Evolutionary conservation across 2,329 filamentous ascomycete genomes (phyloP).

Genomic region (Pseudogymnoascus pannorum): DNA sequence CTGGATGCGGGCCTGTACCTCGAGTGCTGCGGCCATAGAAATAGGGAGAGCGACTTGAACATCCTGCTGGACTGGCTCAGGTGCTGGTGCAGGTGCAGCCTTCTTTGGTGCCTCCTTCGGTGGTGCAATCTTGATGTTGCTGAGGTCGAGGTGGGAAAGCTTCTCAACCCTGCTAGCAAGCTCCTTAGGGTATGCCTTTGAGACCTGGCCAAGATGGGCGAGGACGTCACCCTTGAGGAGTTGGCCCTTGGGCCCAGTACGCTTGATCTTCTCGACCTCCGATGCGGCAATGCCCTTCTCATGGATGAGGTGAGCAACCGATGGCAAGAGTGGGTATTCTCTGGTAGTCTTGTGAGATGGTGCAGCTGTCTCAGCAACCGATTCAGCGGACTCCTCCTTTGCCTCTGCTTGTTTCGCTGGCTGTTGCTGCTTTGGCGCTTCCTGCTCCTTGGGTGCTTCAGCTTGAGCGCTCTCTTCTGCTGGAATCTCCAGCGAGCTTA

Average conservation of each 20-base stretch:
- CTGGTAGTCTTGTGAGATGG: slow-evolving; percentile 50
- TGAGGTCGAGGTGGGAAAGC: slow-evolving; percentile 80
- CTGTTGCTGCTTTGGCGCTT: slow-evolving; percentile 17
- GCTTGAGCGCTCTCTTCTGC: slow-evolving; percentile 47
- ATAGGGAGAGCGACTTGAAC: slow-evolving; percentile 65
- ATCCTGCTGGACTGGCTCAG: slow-evolving; percentile 36
- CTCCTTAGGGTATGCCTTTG: slow-evolving; percentile 61
- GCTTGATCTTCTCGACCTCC: slow-evolving; percentile 72
- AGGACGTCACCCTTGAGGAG: slow-evolving; percentile 94
- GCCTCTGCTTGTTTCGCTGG: slow-evolving; percentile 19
- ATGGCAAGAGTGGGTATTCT: slow-evolving; percentile 70
- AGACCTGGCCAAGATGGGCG: slow-evolving; percentile 75
- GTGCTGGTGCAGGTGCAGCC: slow-evolving; percentile 32
- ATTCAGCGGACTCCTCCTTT: slow-evolving; percentile 13
- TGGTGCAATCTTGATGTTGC: slow-evolving; percentile 79
- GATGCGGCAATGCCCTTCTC: slow-evolving; percentile 68
- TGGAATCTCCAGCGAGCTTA: slow-evolving; percentile 66
- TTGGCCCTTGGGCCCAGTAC: slow-evolving; percentile 79
- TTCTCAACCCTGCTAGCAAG: slow-evolving; percentile 66
- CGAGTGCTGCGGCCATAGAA: slow-evolving; percentile 69
- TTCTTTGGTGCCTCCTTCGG: slow-evolving; percentile 32
- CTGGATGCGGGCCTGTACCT: slow-evolving; percentile 74
- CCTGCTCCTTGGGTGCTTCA: slow-evolving; percentile 22
- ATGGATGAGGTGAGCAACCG: slow-evolving; percentile 74
- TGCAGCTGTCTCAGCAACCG: slow-evolving; percentile 18